Evolutionary conservation across 129 eudicot species (phyloP).

Genomic region (Chrysanthemum seticuspe): DNA sequence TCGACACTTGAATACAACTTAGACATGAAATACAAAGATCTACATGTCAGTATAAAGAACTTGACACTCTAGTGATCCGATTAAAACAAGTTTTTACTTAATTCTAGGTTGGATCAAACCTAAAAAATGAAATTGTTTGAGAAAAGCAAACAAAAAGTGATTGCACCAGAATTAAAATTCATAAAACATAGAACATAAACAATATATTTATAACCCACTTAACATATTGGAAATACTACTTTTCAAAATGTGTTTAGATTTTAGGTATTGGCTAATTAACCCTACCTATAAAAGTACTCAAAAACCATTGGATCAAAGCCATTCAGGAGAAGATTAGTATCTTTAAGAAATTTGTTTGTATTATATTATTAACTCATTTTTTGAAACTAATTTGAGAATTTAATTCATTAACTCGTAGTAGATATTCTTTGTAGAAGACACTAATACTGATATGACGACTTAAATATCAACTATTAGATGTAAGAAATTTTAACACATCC

Average conservation of each 20-base stretch:
- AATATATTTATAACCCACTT: conserved; percentile 3
- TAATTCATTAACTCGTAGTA: too few relatives aligned
- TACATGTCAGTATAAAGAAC: neutral
- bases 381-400: too few relatives aligned
- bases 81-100: neutral
- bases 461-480: too few relatives aligned
- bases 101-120: neutral
- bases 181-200: neutral
- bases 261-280: conserved; percentile 7
- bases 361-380: too few relatives aligned
- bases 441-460: too few relatives aligned
- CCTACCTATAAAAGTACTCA: conserved; percentile 12
- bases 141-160: conserved; percentile 20
- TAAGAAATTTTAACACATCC: too few relatives aligned
- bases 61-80: neutral
- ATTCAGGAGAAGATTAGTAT: too few relatives aligned
- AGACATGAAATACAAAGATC: neutral
- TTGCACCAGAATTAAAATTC: conserved; percentile 6
- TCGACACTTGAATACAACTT: too few relatives aligned
- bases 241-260: conserved; percentile 3
- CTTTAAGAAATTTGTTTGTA: too few relatives aligned
- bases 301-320: too few relatives aligned
- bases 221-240: conserved; percentile 20
- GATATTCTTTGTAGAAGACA: too few relatives aligned
- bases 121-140: conserved; percentile 10